Conservation (phyloP, 2,329 filamentous ascomycete genomes). For the Claviceps fusiformis region DNA sequence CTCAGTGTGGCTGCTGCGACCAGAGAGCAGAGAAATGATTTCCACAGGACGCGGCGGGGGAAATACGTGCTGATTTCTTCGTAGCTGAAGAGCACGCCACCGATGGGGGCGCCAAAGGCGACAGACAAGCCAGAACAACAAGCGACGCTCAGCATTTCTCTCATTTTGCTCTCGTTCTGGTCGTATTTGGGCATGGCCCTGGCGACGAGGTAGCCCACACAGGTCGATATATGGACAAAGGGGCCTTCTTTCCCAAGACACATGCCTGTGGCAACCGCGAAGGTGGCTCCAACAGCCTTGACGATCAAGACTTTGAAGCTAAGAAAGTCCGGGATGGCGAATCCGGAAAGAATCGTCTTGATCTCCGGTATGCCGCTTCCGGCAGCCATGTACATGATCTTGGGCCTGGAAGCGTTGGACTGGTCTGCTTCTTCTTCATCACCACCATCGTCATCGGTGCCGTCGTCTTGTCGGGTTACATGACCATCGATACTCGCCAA, state of each 20-base stretch:
- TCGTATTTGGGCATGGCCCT: slow-evolving; percentile 39
- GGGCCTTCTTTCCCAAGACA: slow-evolving; percentile 49
- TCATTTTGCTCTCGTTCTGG: slow-evolving; percentile 42
- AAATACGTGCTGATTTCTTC: slow-evolving; percentile 49
- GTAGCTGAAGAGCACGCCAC: slow-evolving; percentile 46
- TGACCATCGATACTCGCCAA: slow-evolving; percentile 21
- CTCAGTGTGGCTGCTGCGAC: slow-evolving; percentile 41
- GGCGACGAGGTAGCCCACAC: slow-evolving; percentile 39
- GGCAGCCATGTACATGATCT: slow-evolving; percentile 44
- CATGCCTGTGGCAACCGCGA: slow-evolving; percentile 46
- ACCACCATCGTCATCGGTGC: background rate
- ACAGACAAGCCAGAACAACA: slow-evolving; percentile 45
- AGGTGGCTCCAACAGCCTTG: slow-evolving; percentile 43
- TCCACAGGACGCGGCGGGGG: slow-evolving; percentile 40
- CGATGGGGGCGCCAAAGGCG: slow-evolving; percentile 49
- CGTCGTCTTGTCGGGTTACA: background rate
- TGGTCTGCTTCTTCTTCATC: slow-evolving; percentile 8
- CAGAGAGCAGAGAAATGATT: slow-evolving; percentile 44
- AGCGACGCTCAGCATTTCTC: slow-evolving; percentile 43
- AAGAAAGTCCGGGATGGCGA: slow-evolving; percentile 44
- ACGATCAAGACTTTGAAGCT: slow-evolving; percentile 39
- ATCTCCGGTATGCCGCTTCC: slow-evolving; percentile 48
- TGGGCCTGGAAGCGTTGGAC: slow-evolving; percentile 18
- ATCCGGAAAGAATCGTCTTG: slow-evolving; percentile 47
- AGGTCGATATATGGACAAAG: slow-evolving; percentile 48